phyloP scores from a whole-genome alignment of 768 basidiomycete genomes.

The Naganishia vishniacii region DNA sequence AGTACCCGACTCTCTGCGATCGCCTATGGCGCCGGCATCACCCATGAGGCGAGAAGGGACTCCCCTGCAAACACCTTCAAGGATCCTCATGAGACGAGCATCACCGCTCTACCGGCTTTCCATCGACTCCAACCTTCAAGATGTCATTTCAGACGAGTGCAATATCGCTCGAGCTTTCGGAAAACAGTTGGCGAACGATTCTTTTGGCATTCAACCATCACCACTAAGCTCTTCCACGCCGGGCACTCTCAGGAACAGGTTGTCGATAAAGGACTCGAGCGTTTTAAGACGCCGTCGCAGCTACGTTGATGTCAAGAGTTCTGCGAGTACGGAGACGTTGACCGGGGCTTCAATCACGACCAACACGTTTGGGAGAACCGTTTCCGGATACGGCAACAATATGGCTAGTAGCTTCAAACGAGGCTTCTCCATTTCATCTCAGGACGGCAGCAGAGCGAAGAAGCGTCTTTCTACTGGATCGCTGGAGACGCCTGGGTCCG shows the following conservation, averaged over 20 bases:
- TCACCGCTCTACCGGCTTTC: slow-evolving; percentile 36
- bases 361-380: slow-evolving; percentile 10
- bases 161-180: slow-evolving; percentile 17
- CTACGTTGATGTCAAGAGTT: slow-evolving; percentile 36
- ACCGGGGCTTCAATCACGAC: background rate
- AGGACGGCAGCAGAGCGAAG: slow-evolving; percentile 11
- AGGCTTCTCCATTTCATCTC: slow-evolving; percentile 23
- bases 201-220: background rate
- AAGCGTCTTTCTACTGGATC: slow-evolving; percentile 14
- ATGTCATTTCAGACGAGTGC: slow-evolving; percentile 23
- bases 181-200: slow-evolving; percentile 18
- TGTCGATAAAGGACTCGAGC: slow-evolving; percentile 35
- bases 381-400: slow-evolving; percentile 22
- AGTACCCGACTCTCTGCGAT: background rate
- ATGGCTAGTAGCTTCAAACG: slow-evolving; percentile 24
- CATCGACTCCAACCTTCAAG: slow-evolving; percentile 28
- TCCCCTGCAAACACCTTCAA: slow-evolving; percentile 29
- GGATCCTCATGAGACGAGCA: slow-evolving; percentile 37
- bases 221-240: background rate
- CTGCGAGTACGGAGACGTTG: slow-evolving; percentile 7
- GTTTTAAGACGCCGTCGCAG: slow-evolving; percentile 37
- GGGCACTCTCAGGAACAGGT: slow-evolving; percentile 29
- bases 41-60: slow-evolving; percentile 29
- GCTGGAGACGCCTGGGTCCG: background rate
- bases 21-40: slow-evolving; percentile 24